Evolutionary conservation across 345 rosid genomes (phyloP), one percentile per base, ranked within the genome.

Genomic region (Geranium rotundifolium): DNA sequence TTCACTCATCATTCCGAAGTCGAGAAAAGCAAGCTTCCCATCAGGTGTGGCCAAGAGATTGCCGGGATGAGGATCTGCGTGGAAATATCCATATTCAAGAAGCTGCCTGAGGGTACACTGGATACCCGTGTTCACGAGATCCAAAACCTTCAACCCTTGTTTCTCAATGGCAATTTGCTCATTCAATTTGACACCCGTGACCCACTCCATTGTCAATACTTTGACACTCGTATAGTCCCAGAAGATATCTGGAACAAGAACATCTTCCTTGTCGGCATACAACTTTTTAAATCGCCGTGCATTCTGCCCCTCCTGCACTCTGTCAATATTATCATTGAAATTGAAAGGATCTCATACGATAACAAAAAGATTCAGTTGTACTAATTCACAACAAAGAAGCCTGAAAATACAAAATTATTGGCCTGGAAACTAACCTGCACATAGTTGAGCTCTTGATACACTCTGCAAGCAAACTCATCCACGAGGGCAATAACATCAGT

Each of bases 1-100:
- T 77, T 92, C 97, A 71, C 98, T 92, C 97, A 92, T 92, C 98
- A 92, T 92, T 29, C 98, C 97, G 74, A 89, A 92, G 70, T 92
- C 98, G 56, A 92, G 84, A 83, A 92, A 93, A 57, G 99, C 97
- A 67, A 93, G 97, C 76, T 86, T 93, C 16, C 99, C 99, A 60
- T 87, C 96, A 27, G 97, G 99, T 54, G 99, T 93, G 20, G 96
- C 99, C 81, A 93, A 74, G 61, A 93, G 96, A 67, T 93, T 93
- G 37, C 99, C 99, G 49, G 99, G 99, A 80, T 93, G 99, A 77
- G 99, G 99, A 58, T 89, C 99, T 16, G 97, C 99, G 63, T 93
- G 99, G 71, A 93, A 93, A 64, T 84, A 93, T 0, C 99, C 99
- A 63, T 93, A 88, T 75, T 93, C 99, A 7, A 93, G 88, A 52